Conservation (phyloP, 257 asterid genomes). For the Nicotiana tomentosiformis region DNA sequence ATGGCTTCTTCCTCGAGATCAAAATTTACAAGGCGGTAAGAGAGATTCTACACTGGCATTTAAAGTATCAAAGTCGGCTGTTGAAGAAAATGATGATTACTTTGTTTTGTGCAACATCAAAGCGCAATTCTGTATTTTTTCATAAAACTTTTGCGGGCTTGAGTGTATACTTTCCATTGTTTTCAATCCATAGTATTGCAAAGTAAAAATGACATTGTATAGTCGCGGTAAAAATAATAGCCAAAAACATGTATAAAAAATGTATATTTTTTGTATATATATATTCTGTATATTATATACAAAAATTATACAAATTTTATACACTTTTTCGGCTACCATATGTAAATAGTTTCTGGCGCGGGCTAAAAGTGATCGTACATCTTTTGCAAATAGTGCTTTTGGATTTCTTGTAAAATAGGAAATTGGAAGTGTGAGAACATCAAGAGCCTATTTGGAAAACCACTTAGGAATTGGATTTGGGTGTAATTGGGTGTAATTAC, state of each 20-base stretch:
- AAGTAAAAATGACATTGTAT: too few relatives aligned
- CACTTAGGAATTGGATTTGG: too few relatives aligned
- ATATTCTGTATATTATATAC: too few relatives aligned
- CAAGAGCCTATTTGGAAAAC: neutral
- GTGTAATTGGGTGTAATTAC: too few relatives aligned
- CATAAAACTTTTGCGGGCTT: neutral
- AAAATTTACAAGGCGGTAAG: slow-evolving; percentile 6
- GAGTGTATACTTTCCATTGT: neutral
- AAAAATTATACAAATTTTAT: too few relatives aligned
- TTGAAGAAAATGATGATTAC: neutral
- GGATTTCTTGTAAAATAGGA: neutral
- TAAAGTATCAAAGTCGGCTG: neutral
- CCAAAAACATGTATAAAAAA: too few relatives aligned
- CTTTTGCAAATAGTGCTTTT: neutral
- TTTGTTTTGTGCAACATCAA: neutral
- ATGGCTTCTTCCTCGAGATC: slow-evolving; percentile 21
- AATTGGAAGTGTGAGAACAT: neutral
- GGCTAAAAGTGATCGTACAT: too few relatives aligned
- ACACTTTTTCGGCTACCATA: too few relatives aligned
- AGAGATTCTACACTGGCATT: slow-evolving; percentile 3
- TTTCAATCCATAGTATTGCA: neutral
- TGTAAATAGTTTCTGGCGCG: too few relatives aligned
- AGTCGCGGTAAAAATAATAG: too few relatives aligned
- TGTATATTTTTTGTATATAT: too few relatives aligned
- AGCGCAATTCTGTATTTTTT: neutral